phyloP scores from a whole-genome alignment of 257 asterid species.

The Fraxinus anomala region DNA sequence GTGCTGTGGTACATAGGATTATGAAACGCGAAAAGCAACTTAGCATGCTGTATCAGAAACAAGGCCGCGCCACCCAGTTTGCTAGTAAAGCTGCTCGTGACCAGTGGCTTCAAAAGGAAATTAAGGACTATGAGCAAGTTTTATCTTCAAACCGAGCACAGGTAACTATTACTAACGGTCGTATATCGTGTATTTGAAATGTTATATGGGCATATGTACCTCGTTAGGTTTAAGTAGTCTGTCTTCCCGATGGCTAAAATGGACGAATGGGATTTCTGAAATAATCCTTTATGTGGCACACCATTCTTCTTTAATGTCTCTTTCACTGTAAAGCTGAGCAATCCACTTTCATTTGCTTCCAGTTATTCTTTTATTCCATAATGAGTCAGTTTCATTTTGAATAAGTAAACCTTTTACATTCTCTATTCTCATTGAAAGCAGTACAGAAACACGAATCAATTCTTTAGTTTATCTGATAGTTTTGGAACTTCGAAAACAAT shows the following conservation, averaged over 20 bases:
- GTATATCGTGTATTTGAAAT: not conserved
- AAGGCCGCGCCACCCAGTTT: constrained; percentile 99
- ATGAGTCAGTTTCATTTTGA: not conserved
- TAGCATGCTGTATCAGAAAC: constrained; percentile 97
- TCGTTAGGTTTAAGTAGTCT: constrained; percentile 8
- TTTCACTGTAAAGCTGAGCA: constrained; percentile 8
- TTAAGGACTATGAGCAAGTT: constrained; percentile 82
- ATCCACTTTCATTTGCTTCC: constrained; percentile 1
- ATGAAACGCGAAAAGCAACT: constrained; percentile 99
- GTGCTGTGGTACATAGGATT: constrained; percentile 51
- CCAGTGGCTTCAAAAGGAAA: constrained; percentile 89
- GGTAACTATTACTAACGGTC: constrained; percentile 43
- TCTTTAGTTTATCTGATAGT: not conserved
- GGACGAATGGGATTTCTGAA: constrained; percentile 12
- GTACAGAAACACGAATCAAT: not conserved
- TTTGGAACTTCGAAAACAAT: not conserved
- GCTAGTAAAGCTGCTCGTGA: constrained; percentile 88
- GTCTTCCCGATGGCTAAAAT: constrained; percentile 15
- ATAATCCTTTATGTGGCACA: constrained; percentile 8
- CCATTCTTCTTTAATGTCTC: not conserved
- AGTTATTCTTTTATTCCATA: constrained; percentile 13
- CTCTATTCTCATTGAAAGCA: constrained; percentile 12
- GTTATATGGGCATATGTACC: constrained; percentile 4
- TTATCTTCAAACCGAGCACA: constrained; percentile 68
- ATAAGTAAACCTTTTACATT: not conserved